Evolutionary conservation across 371 early-diverging fungal genomes (phyloP).

Genomic region (Dichotomocladium elegans): DNA sequence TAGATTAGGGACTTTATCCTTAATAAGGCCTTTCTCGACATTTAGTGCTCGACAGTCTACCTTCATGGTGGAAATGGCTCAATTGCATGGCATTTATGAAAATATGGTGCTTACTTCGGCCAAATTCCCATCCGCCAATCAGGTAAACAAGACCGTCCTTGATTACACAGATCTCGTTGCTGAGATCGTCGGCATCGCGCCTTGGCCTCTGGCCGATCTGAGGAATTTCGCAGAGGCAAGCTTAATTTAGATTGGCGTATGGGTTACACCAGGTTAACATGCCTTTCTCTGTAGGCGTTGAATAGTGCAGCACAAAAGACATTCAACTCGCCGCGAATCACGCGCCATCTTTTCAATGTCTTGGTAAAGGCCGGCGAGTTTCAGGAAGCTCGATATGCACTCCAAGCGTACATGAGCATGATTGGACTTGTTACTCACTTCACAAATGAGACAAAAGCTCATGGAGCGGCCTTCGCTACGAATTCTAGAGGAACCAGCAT

Average conservation of each 20-base stretch:
- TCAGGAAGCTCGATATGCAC: conserved; percentile 69
- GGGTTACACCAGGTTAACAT: background rate
- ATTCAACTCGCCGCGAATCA: conserved; percentile 69
- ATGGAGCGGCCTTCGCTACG: conserved; percentile 29
- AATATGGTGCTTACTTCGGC: conserved; percentile 49
- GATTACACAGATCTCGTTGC: conserved; percentile 64
- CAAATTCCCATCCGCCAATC: conserved; percentile 64
- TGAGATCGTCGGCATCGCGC: conserved; percentile 53
- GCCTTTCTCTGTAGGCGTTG: conserved; percentile 35
- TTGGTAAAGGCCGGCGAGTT: conserved; percentile 64
- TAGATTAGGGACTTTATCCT: background rate
- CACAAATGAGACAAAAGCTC: conserved; percentile 18
- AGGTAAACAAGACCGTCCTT: conserved; percentile 54
- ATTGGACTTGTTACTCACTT: conserved; percentile 40
- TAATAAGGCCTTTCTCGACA: too few relatives aligned
- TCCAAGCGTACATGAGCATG: conserved; percentile 59
- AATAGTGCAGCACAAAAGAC: conserved; percentile 64
- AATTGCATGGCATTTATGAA: conserved; percentile 61
- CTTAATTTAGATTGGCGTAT: background rate
- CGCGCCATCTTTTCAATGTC: conserved; percentile 61
- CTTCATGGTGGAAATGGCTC: conserved; percentile 38
- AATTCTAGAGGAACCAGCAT: conserved; percentile 6
- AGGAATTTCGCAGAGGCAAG: conserved; percentile 47
- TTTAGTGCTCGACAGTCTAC: background rate
- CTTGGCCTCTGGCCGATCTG: conserved; percentile 30